Conservation (phyloP, 169 alveolate species). For the Blepharisma undulans region DNA sequence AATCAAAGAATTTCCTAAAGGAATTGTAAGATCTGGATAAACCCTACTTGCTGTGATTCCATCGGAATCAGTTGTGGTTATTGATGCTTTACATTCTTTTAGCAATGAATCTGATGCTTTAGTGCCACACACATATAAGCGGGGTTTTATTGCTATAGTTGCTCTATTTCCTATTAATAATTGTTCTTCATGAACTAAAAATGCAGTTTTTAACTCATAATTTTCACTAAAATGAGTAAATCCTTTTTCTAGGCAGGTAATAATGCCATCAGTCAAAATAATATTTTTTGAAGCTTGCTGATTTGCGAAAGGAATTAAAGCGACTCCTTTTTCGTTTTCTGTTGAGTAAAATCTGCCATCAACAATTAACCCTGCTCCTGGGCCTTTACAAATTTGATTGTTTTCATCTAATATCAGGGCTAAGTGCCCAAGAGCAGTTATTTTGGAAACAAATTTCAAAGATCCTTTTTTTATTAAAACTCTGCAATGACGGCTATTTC, state of each 20-base stretch:
- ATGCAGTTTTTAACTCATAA: conserved; percentile 38
- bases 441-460: conserved; percentile 52
- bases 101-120: conserved; percentile 46
- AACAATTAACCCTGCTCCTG: conserved; percentile 46
- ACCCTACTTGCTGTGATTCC: conserved; percentile 50
- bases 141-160: conserved; percentile 54
- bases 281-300: not conserved
- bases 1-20: conserved; percentile 36
- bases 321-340: not conserved
- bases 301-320: conserved; percentile 51
- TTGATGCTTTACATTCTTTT: conserved; percentile 44
- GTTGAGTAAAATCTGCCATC: conserved; percentile 45
- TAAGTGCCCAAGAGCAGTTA: conserved; percentile 66
- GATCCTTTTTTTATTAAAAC: conserved; percentile 70
- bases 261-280: conserved; percentile 40
- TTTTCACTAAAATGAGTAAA: conserved; percentile 45
- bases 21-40: conserved; percentile 50
- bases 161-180: conserved; percentile 65
- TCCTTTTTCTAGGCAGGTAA: conserved; percentile 43
- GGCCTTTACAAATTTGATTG: conserved; percentile 47
- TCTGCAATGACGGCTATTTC: conserved; percentile 62
- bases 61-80: conserved; percentile 45
- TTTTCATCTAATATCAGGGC: conserved; percentile 67
- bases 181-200: conserved; percentile 54
- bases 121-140: conserved; percentile 46